These are phyloP conservation scores for Boletus insuetus DNA, from an alignment of 768 basidiomycete genomes.

Conservation along the genomic window DNA sequence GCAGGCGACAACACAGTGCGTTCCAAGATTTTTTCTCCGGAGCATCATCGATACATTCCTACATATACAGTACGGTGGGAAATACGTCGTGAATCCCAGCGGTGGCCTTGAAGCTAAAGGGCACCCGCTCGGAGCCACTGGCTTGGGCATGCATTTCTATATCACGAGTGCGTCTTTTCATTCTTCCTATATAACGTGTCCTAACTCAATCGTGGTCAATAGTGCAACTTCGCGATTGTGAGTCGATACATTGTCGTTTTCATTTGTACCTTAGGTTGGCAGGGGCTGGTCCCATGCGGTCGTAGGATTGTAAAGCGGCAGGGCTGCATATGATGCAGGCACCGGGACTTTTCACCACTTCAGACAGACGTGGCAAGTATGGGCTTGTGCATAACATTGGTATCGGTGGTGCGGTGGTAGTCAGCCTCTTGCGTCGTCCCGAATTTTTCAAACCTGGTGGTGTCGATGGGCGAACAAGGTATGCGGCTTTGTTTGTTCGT, in stretches of 20 bases:
- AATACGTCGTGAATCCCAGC: slow-evolving; percentile 81
- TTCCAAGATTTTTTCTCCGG: neutral
- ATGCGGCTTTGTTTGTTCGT: slow-evolving; percentile 11
- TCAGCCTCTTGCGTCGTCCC: slow-evolving; percentile 71
- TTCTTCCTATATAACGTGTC: neutral
- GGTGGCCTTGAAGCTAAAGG: slow-evolving; percentile 90
- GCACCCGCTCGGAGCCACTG: slow-evolving; percentile 81
- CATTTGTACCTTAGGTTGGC: neutral
- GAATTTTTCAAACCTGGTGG: slow-evolving; percentile 73
- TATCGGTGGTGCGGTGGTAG: slow-evolving; percentile 76
- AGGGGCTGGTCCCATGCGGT: slow-evolving; percentile 88
- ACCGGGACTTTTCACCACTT: slow-evolving; percentile 58
- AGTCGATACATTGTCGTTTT: slow-evolving; percentile 1
- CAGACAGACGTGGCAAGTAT: slow-evolving; percentile 71
- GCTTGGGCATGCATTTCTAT: slow-evolving; percentile 85
- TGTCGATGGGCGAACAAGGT: slow-evolving; percentile 65
- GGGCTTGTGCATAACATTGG: slow-evolving; percentile 84
- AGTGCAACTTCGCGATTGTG: slow-evolving; percentile 79
- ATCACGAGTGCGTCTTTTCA: slow-evolving; percentile 57
- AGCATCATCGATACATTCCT: neutral
- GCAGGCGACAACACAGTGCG: slow-evolving; percentile 75
- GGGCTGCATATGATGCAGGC: too few relatives aligned
- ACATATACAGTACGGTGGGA: slow-evolving; percentile 66
- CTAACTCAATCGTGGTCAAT: slow-evolving; percentile 3
- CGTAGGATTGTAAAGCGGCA: too few relatives aligned